Evolutionary conservation across 2,329 filamentous ascomycete genomes (phyloP).

Genomic region (Colletotrichum liaoningense): DNA sequence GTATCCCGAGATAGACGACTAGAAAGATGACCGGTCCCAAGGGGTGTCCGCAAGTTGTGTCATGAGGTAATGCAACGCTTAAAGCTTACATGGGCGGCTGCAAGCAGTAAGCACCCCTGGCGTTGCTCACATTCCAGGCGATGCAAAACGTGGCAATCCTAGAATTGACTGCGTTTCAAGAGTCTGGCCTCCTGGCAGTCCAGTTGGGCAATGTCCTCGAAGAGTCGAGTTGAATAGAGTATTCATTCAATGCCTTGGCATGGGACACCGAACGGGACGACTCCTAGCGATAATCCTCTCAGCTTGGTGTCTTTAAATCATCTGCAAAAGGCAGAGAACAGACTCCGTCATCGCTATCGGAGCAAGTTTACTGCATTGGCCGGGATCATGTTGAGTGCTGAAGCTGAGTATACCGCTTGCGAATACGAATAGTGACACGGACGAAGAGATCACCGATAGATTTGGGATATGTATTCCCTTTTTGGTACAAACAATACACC

Average conservation of each 20-base stretch:
- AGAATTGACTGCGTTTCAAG: conserved; percentile 27
- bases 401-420: not conserved
- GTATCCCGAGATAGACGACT: not conserved
- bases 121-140: conserved; percentile 2
- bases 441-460: conserved; percentile 1
- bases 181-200: conserved; percentile 20
- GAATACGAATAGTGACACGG: conserved; percentile 1
- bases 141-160: conserved; percentile 20
- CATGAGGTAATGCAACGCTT: conserved; percentile 10
- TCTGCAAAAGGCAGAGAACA: not conserved
- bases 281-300: not conserved
- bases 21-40: not conserved
- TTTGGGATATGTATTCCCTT: not conserved
- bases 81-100: conserved; percentile 19
- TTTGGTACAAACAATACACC: not conserved
- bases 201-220: not conserved
- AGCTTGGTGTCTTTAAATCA: not conserved
- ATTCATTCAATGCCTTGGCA: conserved; percentile 1
- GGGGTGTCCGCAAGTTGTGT: conserved; percentile 2
- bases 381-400: not conserved
- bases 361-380: not conserved
- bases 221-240: not conserved
- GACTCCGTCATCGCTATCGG: not conserved
- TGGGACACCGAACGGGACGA: not conserved
- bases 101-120: conserved; percentile 15